Percentiles rank a stretch among this genome's conserved stretches.
Conservation (phyloP, 352 stramenopile species). For the Aphanomyces euteiches region DNA sequence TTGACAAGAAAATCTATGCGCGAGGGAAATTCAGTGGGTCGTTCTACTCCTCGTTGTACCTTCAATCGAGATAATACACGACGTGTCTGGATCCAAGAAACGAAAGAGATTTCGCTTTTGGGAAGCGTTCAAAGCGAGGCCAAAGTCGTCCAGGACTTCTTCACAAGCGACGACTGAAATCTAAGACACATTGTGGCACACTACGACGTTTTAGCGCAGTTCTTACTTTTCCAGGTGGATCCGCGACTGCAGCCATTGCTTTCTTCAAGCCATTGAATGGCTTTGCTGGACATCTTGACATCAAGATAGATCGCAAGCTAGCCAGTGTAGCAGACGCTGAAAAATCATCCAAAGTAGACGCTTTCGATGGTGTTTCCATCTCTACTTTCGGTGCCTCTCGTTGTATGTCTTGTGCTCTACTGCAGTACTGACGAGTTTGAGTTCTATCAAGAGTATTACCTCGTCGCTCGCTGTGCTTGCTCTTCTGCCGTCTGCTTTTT, state of each 20-base stretch:
- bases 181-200: not conserved
- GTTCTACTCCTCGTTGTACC: not conserved
- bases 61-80: conserved; percentile 14
- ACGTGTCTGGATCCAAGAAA: conserved; percentile 6
- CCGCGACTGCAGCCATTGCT: conserved; percentile 22
- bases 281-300: conserved; percentile 6
- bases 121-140: conserved; percentile 4
- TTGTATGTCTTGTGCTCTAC: conserved; percentile 13
- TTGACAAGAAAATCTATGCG: conserved; percentile 18
- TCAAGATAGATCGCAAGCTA: conserved; percentile 9
- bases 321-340: conserved; percentile 9
- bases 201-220: too few relatives aligned
- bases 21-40: not conserved
- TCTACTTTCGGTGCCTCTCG: not conserved
- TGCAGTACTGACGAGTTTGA: not conserved
- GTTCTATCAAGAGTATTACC: not conserved
- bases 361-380: not conserved
- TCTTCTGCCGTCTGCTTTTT: conserved; percentile 11
- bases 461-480: conserved; percentile 2
- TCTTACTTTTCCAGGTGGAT: conserved; percentile 22
- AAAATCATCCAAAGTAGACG: not conserved
- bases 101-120: conserved; percentile 20
- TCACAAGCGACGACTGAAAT: conserved; percentile 5
- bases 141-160: conserved; percentile 30
- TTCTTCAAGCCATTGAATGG: conserved; percentile 27